phyloP scores from a whole-genome alignment of 2,329 filamentous ascomycete genomes.

The Aspergillus proliferans region DNA sequence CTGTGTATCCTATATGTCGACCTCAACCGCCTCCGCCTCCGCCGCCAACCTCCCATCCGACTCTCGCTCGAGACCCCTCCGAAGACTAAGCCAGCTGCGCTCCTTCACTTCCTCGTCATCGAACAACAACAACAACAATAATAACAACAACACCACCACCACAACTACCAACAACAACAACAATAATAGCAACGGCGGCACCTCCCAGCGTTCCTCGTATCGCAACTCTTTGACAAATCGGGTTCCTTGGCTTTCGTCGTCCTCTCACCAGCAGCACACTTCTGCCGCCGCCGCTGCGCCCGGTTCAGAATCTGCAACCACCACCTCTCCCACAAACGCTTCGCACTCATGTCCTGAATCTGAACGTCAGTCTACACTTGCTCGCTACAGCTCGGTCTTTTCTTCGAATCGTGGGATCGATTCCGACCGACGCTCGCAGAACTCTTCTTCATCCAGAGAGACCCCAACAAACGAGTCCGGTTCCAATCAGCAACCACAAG shows the following conservation, averaged over 20 bases:
- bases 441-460: conserved; percentile 20
- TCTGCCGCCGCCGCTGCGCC: conserved; percentile 8
- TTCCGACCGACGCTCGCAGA: conserved; percentile 13
- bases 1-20: conserved; percentile 16
- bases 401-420: conserved; percentile 16
- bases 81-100: conserved; percentile 36
- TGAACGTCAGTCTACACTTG: conserved; percentile 17
- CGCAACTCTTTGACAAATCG: conserved; percentile 33
- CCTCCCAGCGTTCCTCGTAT: conserved; percentile 19
- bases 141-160: neutral
- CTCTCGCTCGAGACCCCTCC: conserved; percentile 30
- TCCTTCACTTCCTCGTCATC: conserved; percentile 18
- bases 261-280: conserved; percentile 6
- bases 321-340: conserved; percentile 14
- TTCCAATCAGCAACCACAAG: conserved; percentile 9
- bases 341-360: conserved; percentile 24
- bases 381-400: conserved; percentile 13
- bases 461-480: conserved; percentile 23
- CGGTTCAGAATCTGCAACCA: conserved; percentile 17
- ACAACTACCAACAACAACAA: conserved; percentile 2
- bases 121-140: conserved; percentile 7
- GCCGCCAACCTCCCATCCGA: conserved; percentile 25
- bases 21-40: conserved; percentile 34
- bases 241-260: conserved; percentile 29
- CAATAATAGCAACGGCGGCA: neutral